Conservation (phyloP, 441 rosid genomes). For the Corymbia citriodora region DNA sequence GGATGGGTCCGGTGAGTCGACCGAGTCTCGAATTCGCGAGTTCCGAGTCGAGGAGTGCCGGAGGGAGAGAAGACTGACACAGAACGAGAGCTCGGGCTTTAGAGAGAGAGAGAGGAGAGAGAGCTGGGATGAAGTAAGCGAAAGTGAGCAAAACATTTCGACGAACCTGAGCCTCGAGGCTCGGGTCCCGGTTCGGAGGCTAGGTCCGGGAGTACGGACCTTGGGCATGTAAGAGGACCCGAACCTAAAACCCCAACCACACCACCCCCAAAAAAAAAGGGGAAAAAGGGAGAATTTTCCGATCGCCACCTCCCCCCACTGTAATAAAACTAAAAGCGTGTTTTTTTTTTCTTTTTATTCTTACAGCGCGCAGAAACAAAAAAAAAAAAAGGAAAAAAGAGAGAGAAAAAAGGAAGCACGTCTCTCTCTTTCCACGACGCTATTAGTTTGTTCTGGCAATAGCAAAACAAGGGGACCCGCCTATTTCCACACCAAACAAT, state of each 20-base stretch:
- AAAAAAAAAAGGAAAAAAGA: not conserved
- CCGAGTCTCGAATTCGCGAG: not conserved
- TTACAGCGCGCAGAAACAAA: not conserved
- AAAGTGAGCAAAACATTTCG: not conserved
- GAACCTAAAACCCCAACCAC: not conserved
- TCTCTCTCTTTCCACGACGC: not conserved
- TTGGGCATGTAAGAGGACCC: not conserved
- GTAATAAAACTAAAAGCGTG: not conserved
- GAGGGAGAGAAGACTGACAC: not conserved
- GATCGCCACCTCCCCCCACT: not conserved
- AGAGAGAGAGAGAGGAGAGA: not conserved
- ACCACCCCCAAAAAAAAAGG: not conserved
- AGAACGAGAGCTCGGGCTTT: not conserved
- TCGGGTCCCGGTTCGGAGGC: not conserved
- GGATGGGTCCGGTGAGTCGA: not conserved
- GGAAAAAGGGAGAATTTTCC: not conserved
- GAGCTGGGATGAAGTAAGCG: not conserved
- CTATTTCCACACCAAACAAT: not conserved
- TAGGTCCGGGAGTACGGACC: not conserved
- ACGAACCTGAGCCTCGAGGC: not conserved
- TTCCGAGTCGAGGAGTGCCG: not conserved
- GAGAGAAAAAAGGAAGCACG: not conserved
- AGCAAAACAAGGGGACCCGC: not conserved
- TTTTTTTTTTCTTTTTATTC: not conserved
- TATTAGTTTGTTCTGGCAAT: not conserved